Percentiles rank a stretch among this genome's conserved stretches.
Evolutionary conservation across 1,284 basidiomycete genomes (phyloP).

Genomic region (Melampsora larici-populina): DNA sequence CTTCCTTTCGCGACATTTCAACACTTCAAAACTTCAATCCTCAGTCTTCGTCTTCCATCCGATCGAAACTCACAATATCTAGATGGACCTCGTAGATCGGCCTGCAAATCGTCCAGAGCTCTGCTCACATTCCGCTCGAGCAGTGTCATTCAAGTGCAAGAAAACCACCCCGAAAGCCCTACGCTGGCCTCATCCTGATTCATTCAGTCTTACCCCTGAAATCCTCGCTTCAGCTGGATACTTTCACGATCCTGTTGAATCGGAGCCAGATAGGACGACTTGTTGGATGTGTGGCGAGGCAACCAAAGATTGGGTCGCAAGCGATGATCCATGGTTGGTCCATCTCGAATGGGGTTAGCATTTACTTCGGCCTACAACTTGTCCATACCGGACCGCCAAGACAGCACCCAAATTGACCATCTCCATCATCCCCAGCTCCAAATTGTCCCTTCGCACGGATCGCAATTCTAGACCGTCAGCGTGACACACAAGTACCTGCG

Average conservation of each 20-base stretch:
- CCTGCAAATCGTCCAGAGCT: background rate
- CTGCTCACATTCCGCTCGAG: conserved; percentile 32
- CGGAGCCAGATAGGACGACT: conserved; percentile 20
- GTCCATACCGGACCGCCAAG: background rate
- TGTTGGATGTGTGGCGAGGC: conserved; percentile 41
- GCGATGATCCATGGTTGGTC: conserved; percentile 16
- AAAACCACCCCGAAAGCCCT: conserved; percentile 27
- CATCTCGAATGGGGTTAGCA: conserved; percentile 20
- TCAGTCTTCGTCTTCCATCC: too few relatives aligned
- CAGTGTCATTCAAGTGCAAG: conserved; percentile 39
- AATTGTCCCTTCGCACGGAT: conserved; percentile 33
- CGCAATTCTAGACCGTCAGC: conserved; percentile 18
- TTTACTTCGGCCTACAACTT: background rate
- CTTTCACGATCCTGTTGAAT: conserved; percentile 31
- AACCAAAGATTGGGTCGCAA: background rate
- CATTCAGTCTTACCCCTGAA: conserved; percentile 20
- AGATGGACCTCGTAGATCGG: too few relatives aligned
- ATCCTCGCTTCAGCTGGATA: conserved; percentile 24
- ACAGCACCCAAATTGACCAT: background rate
- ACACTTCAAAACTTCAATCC: too few relatives aligned
- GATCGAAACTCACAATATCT: too few relatives aligned
- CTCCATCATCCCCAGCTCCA: conserved; percentile 1
- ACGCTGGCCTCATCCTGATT: conserved; percentile 29
- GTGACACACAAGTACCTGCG: conserved; percentile 22
- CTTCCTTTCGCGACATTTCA: too few relatives aligned